Percentiles rank a stretch among this genome's conserved stretches.
Conservation (phyloP, 805 yeast genomes). For the Nakazawaea populi region DNA sequence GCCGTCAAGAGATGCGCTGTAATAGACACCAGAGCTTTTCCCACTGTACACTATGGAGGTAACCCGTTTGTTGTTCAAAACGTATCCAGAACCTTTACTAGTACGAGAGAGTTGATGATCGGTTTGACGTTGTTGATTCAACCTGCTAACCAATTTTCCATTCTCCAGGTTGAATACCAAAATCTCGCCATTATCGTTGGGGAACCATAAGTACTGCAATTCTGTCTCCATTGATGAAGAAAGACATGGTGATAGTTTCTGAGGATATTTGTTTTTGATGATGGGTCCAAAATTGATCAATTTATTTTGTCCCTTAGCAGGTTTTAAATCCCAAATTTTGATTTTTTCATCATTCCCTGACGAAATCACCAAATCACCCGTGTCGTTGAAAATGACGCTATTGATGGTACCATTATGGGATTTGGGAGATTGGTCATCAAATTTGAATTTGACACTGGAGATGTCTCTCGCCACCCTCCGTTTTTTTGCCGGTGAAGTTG, state of each 20-base stretch:
- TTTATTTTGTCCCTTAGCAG: conserved; percentile 42
- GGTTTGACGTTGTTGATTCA: conserved; percentile 31
- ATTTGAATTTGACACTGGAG: conserved; percentile 7
- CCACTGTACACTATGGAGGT: conserved; percentile 49
- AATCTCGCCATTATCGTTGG: conserved; percentile 72
- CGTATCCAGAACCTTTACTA: neutral
- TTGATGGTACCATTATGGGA: conserved; percentile 80
- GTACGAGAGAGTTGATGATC: conserved; percentile 11
- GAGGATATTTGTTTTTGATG: conserved; percentile 58
- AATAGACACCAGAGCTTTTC: conserved; percentile 37
- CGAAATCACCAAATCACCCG: conserved; percentile 57
- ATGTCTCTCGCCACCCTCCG: conserved; percentile 7
- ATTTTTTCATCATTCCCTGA: conserved; percentile 79
- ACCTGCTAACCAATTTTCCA: conserved; percentile 56
- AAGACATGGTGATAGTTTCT: conserved; percentile 49
- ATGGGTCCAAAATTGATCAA: conserved; percentile 74
- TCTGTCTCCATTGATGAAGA: conserved; percentile 48
- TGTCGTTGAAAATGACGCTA: conserved; percentile 68
- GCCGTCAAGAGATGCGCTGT: conserved; percentile 65
- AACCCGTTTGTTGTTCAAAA: conserved; percentile 24
- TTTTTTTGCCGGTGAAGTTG: conserved; percentile 14
- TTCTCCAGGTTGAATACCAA: conserved; percentile 51
- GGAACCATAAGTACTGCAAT: conserved; percentile 55
- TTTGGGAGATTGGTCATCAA: conserved; percentile 24
- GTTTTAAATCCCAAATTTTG: conserved; percentile 70